A percentile compares a stretch with the other conserved stretches of the same genome.
phyloP scores from a whole-genome alignment of 495 filamentous ascomycete species.

The Xylaria intraflava region DNA sequence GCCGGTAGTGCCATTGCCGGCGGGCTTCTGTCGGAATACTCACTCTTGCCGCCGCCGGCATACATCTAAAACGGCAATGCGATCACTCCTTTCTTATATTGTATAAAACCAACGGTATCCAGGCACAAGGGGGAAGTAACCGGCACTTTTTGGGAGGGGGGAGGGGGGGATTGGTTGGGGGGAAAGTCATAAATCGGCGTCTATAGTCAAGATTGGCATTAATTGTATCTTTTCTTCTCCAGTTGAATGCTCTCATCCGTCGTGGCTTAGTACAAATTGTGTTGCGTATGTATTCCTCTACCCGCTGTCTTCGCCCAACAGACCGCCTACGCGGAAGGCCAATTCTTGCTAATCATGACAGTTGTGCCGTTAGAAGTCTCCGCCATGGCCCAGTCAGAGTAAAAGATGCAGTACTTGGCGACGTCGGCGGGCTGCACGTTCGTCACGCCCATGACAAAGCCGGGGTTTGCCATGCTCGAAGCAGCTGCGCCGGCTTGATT shows the following conservation, averaged over 20 bases:
- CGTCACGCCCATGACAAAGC: conserved; percentile 14
- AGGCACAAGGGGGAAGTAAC: background rate
- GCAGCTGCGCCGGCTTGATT: conserved; percentile 18
- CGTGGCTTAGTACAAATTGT: background rate
- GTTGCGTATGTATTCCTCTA: background rate
- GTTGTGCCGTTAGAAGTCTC: conserved; percentile 4
- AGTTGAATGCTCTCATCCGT: too few relatives aligned
- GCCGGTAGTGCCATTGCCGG: conserved; percentile 27
- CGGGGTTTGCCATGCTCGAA: background rate
- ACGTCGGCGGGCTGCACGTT: conserved; percentile 16
- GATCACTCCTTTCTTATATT: background rate
- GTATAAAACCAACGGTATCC: background rate
- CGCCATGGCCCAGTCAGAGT: conserved; percentile 2
- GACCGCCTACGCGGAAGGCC: conserved; percentile 3
- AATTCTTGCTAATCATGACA: conserved; percentile 12
- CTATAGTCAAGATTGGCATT: background rate
- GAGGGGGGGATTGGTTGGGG: too few relatives aligned
- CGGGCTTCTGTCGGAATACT: conserved; percentile 28
- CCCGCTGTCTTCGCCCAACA: background rate
- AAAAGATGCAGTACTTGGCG: conserved; percentile 14
- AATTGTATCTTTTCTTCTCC: background rate
- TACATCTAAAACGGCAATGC: background rate
- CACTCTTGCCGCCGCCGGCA: conserved; percentile 2
- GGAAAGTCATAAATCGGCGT: background rate
- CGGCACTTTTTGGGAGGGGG: too few relatives aligned